A percentile compares a stretch with the other conserved stretches of the same genome.
These are phyloP conservation scores for Encephalitozoon hellem DNA, from an alignment of 371 early-diverging fungal species.

Conservation along the genomic window DNA sequence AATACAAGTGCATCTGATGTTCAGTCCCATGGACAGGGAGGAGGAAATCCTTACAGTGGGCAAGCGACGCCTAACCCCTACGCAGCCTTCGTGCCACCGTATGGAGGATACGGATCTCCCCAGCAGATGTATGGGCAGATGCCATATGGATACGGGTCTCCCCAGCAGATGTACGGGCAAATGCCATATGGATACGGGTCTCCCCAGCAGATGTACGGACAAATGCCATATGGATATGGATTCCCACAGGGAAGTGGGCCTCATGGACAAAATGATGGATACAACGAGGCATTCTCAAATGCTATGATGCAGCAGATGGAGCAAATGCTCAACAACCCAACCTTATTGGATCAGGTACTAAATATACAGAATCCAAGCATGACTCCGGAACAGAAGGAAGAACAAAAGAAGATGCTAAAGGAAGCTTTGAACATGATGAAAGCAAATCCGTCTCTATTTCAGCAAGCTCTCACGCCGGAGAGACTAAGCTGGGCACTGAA, in stretches of 20 bases:
- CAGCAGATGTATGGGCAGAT: slow-evolving; percentile 4
- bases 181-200: slow-evolving; percentile 15
- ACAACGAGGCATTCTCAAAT: background rate
- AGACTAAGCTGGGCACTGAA: background rate
- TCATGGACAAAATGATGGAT: background rate
- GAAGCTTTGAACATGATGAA: slow-evolving; percentile 29
- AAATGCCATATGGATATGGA: slow-evolving; percentile 14
- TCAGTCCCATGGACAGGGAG: background rate
- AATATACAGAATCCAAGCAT: slow-evolving; percentile 3
- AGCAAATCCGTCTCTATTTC: slow-evolving; percentile 32
- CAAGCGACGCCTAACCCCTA: background rate
- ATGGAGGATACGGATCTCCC: slow-evolving; percentile 18
- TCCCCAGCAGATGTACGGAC: slow-evolving; percentile 7
- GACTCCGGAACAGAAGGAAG: slow-evolving; percentile 42
- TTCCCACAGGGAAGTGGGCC: background rate
- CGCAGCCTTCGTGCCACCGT: background rate
- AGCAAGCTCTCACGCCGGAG: slow-evolving; percentile 3
- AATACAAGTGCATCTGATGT: background rate
- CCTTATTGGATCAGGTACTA: slow-evolving; percentile 18
- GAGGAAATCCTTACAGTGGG: background rate
- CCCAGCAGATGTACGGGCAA: background rate
- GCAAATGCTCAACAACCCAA: slow-evolving; percentile 38
- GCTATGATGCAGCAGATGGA: slow-evolving; percentile 33
- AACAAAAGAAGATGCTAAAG: slow-evolving; percentile 11
- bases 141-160: background rate